phyloP scores from a whole-genome alignment of 106 monocot species.

The Dioscorea dumetorum region DNA sequence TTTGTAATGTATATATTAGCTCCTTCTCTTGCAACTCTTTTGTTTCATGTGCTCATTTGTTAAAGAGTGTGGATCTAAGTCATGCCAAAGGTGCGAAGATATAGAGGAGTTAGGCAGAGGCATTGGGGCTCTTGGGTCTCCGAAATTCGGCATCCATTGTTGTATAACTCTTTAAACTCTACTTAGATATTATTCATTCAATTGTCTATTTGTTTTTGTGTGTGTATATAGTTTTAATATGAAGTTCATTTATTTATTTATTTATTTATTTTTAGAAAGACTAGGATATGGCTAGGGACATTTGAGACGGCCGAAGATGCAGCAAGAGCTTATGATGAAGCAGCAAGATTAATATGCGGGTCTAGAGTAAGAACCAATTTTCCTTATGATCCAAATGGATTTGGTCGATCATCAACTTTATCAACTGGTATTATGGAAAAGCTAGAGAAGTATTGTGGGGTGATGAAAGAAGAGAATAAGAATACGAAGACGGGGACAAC shows the following conservation, averaged over 20 bases:
- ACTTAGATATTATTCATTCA: neutral
- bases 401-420: slow-evolving; percentile 11
- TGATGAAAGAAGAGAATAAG: neutral
- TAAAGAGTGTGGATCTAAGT: too few relatives aligned
- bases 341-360: slow-evolving; percentile 78
- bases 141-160: slow-evolving; percentile 59
- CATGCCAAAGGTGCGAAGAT: slow-evolving; percentile 60
- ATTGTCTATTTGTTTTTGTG: too few relatives aligned
- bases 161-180: slow-evolving; percentile 22
- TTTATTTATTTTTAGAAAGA: slow-evolving; percentile 44
- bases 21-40: too few relatives aligned
- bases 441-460: slow-evolving; percentile 66
- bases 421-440: slow-evolving; percentile 67
- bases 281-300: slow-evolving; percentile 92
- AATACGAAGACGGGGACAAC: too few relatives aligned
- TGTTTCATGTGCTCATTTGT: too few relatives aligned
- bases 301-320: slow-evolving; percentile 92
- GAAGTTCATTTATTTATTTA: too few relatives aligned
- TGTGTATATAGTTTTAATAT: too few relatives aligned
- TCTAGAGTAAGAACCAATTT: slow-evolving; percentile 70
- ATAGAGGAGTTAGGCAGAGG: slow-evolving; percentile 70
- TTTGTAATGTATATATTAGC: too few relatives aligned
- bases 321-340: slow-evolving; percentile 91
- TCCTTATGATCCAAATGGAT: slow-evolving; percentile 21
- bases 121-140: slow-evolving; percentile 88